These are phyloP conservation scores for Sporisorium iseilematis-ciliati DNA, from an alignment of 1,284 basidiomycete species.

Conservation along the genomic window DNA sequence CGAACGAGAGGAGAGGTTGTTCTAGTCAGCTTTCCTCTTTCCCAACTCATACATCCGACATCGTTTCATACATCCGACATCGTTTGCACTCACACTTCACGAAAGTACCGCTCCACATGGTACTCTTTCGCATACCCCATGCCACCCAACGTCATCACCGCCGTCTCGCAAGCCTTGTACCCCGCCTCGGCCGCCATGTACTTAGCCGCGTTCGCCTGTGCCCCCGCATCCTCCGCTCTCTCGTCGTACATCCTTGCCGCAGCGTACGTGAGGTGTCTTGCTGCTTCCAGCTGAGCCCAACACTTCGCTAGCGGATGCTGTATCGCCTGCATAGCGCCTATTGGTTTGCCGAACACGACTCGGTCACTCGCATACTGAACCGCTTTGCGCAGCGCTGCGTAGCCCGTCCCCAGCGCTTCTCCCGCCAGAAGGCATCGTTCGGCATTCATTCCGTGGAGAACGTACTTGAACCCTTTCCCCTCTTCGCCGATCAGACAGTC, in stretches of 20 bases:
- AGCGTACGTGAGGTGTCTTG: slow-evolving; percentile 61
- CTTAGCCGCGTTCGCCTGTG: slow-evolving; percentile 68
- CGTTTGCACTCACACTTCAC: slow-evolving; percentile 52
- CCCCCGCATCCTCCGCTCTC: slow-evolving; percentile 56
- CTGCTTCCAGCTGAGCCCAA: slow-evolving; percentile 68
- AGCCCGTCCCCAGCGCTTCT: slow-evolving; percentile 70
- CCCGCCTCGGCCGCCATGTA: slow-evolving; percentile 68
- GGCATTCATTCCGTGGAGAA: slow-evolving; percentile 69
- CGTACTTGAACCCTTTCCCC: slow-evolving; percentile 70
- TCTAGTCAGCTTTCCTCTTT: neutral
- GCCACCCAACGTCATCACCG: slow-evolving; percentile 64
- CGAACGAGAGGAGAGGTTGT: neutral
- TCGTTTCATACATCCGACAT: too few species aligned
- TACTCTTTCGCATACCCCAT: slow-evolving; percentile 68
- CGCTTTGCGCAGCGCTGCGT: slow-evolving; percentile 50
- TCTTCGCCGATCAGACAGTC: slow-evolving; percentile 69
- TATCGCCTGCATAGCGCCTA: slow-evolving; percentile 68
- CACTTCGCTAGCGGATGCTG: slow-evolving; percentile 66
- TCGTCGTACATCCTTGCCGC: slow-evolving; percentile 65
- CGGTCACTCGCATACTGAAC: slow-evolving; percentile 61
- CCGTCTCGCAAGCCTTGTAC: slow-evolving; percentile 56
- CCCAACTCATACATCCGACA: too few species aligned
- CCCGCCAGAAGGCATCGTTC: slow-evolving; percentile 71
- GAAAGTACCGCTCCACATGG: slow-evolving; percentile 54
- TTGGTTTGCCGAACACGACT: slow-evolving; percentile 66